Base-by-base conservation (phyloP, 768 basidiomycete genomes). In the Amanita polypyramis region DNA sequence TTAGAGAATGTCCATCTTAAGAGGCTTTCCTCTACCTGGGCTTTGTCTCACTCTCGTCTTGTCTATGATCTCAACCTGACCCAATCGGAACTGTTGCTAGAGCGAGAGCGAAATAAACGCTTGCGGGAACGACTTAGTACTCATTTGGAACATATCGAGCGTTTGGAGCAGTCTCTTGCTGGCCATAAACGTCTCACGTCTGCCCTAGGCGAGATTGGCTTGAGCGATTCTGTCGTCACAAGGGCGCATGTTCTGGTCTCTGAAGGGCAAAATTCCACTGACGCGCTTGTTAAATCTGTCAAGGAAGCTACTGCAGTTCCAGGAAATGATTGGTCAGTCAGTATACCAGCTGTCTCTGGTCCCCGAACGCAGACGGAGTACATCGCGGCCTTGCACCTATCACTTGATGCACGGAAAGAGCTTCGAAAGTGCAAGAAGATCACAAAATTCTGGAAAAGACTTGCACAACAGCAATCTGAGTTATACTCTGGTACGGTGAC, bases 381-480 rank as follows among this genome's bases (percentile, higher is more conserved):
- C 54, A 60, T 66, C 44, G 70, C 72, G 14, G 70, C 73, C 6
- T 61, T 76, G 43, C 65, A 70, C 40, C 50, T 73, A 54, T 69
- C 71, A 27, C 60, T 75, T 52, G 68, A 65, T 43, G 58, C 67
- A 40, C 67, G 74, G 42, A 67, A 63, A 47, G 68, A 73, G 44
- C 68, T 74, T 40, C 67, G 63, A 32, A 62, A 68, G 35, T 63
- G 63, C 45, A 72, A 60, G 59, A 75, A 73, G 47, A 57, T 60
- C 29, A 57, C 65, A 51, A 72, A 70, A 41, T 75, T 70, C 36
- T 76, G 70, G 70, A 74, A 72, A 57, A 65, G 60, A 20, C 56
- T 67, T 10, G 72, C 72, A 14, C 60, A 66, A 42, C 63, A 61
- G 51, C 54, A 56, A 2, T 15, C 15, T 25, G 53, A 52, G 15